phyloP scores from a whole-genome alignment of 305 asterid species.

The Coffea humblotiana region DNA sequence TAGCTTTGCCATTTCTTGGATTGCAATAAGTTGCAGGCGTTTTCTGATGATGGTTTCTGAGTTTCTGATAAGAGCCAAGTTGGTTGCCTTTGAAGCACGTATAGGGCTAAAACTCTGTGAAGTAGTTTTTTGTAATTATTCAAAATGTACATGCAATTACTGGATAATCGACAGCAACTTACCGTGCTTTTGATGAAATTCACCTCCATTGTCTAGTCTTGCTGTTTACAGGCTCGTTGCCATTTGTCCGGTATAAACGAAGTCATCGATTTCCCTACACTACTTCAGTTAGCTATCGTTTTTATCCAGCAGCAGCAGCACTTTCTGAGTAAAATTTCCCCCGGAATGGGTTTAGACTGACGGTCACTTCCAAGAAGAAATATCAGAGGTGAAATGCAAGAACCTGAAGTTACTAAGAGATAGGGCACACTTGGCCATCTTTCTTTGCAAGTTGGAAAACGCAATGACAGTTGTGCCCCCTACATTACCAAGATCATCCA shows the following conservation, averaged over 20 bases:
- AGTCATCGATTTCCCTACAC: not conserved
- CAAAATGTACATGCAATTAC: not conserved
- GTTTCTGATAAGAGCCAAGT: not conserved
- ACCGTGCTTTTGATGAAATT: not conserved
- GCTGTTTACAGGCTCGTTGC: not conserved
- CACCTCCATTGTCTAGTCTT: not conserved
- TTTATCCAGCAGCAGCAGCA: not conserved
- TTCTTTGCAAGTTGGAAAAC: not conserved
- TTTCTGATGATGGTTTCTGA: not conserved
- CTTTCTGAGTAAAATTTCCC: not conserved
- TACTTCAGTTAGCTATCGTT: not conserved
- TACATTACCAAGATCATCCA: not conserved
- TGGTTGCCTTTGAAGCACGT: not conserved
- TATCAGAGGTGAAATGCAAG: too few relatives aligned
- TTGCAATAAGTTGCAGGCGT: not conserved
- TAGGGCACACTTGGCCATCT: not conserved
- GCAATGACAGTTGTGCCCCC: not conserved
- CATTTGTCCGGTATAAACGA: not conserved
- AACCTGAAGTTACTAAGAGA: not conserved
- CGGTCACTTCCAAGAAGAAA: not conserved
- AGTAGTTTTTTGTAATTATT: too few relatives aligned
- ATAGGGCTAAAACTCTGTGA: not conserved
- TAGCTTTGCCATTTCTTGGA: constrained; percentile 1
- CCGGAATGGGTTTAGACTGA: not conserved
- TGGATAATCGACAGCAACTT: too few relatives aligned